phyloP scores from a whole-genome alignment of 179 eudicot genomes.

The Beta macrorhiza region DNA sequence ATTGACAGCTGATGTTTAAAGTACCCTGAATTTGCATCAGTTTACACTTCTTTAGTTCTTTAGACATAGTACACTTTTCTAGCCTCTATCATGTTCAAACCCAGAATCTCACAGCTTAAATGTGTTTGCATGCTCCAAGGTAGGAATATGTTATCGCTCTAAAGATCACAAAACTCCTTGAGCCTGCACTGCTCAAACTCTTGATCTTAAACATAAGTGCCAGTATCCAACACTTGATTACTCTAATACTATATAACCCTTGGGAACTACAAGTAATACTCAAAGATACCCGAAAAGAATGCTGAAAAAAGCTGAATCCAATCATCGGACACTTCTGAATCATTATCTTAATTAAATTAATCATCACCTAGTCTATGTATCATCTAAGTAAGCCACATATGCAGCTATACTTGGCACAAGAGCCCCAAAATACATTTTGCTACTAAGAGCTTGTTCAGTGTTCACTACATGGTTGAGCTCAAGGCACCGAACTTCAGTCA shows the following conservation, averaged over 20 bases:
- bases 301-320: background rate
- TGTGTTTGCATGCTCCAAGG: too few species aligned
- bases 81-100: constrained; percentile 8
- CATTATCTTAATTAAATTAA: background rate
- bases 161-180: background rate
- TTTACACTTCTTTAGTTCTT: background rate
- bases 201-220: too few species aligned
- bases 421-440: background rate
- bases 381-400: background rate
- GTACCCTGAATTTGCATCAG: background rate
- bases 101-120: background rate
- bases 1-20: background rate
- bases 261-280: background rate
- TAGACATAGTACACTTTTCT: background rate
- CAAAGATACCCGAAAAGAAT: background rate
- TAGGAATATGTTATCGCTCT: too few species aligned
- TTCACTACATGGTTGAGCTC: background rate
- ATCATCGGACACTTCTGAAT: background rate
- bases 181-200: background rate
- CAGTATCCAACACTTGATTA: background rate
- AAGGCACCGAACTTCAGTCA: background rate
- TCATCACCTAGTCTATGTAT: background rate
- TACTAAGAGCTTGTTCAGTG: background rate
- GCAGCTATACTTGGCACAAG: too few species aligned
- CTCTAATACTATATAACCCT: background rate